A percentile compares a stretch with the other conserved stretches of the same genome.
phyloP scores from a whole-genome alignment of 495 filamentous ascomycete species.

The Penicillium cinerascens region DNA sequence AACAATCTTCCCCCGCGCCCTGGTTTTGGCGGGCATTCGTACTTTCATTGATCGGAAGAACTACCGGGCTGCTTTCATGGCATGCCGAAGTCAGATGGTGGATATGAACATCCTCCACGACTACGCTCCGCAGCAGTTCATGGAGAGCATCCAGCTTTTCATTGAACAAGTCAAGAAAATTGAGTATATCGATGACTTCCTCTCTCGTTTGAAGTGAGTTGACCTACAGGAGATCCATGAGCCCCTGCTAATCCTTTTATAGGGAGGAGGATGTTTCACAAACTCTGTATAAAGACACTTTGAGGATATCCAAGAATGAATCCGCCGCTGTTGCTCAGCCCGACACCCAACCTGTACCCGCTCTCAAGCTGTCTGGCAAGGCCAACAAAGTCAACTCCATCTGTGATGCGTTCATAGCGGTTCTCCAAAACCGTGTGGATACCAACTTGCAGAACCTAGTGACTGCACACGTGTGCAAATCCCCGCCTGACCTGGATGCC shows the following conservation, averaged over 20 bases:
- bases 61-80: conserved; percentile 78
- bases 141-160: conserved; percentile 70
- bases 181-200: conserved; percentile 85
- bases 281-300: conserved; percentile 89
- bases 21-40: conserved; percentile 86
- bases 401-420: conserved; percentile 77
- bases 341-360: conserved; percentile 8
- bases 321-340: conserved; percentile 27
- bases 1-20: conserved; percentile 87
- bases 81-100: conserved; percentile 87
- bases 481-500: conserved; percentile 82
- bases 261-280: conserved; percentile 92
- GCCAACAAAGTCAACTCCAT: conserved; percentile 77
- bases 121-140: conserved; percentile 77
- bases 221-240: background rate
- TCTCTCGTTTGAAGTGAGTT: conserved; percentile 79
- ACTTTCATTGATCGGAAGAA: conserved; percentile 71
- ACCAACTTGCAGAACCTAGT: conserved; percentile 87
- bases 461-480: conserved; percentile 91
- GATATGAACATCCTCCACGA: conserved; percentile 99
- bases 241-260: background rate
- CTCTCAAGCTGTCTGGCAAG: conserved; percentile 18
- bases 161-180: conserved; percentile 81
- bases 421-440: conserved; percentile 57
- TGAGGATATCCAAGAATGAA: conserved; percentile 36